A percentile compares a stretch with the other conserved stretches of the same genome.
These are phyloP conservation scores for Corymbia citriodora DNA, from an alignment of 441 rosid genomes.

Conservation along the genomic window DNA sequence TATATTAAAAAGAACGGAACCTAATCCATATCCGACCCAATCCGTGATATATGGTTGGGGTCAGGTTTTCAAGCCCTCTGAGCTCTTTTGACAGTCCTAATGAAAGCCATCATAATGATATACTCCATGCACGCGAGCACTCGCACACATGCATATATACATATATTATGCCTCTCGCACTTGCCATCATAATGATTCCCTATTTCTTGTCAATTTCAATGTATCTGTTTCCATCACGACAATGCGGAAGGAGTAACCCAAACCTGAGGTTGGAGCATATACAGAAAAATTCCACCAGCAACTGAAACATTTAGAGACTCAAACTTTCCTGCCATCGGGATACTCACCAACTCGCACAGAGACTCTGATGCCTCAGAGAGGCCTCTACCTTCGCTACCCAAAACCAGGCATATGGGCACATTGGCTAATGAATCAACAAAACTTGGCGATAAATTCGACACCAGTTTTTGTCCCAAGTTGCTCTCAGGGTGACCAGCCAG, in stretches of 20 bases:
- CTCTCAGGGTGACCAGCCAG: slow-evolving; percentile 76
- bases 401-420: slow-evolving; percentile 54
- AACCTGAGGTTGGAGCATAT: slow-evolving; percentile 42
- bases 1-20: fast-evolving
- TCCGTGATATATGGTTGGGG: fast-evolving
- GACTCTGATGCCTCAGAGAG: slow-evolving; percentile 49
- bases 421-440: slow-evolving; percentile 44
- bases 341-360: slow-evolving; percentile 69
- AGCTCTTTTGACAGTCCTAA: neutral
- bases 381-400: slow-evolving; percentile 89
- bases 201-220: neutral
- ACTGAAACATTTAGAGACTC: slow-evolving; percentile 94
- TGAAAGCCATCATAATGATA: neutral
- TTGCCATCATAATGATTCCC: neutral
- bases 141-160: neutral
- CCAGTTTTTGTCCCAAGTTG: slow-evolving; percentile 26
- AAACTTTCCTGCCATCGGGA: slow-evolving; percentile 70
- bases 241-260: neutral
- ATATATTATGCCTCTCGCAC: neutral
- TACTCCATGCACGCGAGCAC: neutral
- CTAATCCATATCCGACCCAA: neutral
- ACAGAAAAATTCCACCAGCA: slow-evolving; percentile 89
- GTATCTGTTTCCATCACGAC: neutral
- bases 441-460: slow-evolving; percentile 33
- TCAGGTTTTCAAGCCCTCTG: neutral